Evolutionary conservation across 257 asterid genomes (phyloP).

Genomic region (Fraxinus quadrangulata): DNA sequence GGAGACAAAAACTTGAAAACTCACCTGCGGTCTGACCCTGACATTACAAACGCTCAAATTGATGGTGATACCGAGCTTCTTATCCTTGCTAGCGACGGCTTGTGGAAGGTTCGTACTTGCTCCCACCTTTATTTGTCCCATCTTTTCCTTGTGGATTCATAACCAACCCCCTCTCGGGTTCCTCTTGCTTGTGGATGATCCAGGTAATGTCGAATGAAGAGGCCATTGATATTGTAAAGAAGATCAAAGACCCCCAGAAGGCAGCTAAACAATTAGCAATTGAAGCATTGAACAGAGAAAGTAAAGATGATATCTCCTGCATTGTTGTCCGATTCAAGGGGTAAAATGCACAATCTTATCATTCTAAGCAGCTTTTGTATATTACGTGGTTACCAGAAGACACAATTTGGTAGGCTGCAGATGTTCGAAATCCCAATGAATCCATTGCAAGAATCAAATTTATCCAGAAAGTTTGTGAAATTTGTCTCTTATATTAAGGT

Average conservation of each 20-base stretch:
- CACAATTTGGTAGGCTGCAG: slow-evolving; percentile 19
- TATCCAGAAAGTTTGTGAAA: slow-evolving; percentile 21
- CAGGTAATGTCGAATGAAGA: slow-evolving; percentile 96
- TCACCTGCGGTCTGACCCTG: slow-evolving; percentile 82
- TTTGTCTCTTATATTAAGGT: slow-evolving; percentile 27
- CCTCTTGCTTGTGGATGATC: slow-evolving; percentile 5
- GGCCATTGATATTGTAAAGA: slow-evolving; percentile 76
- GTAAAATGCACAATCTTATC: slow-evolving; percentile 21
- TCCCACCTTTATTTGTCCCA: background rate
- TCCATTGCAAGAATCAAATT: slow-evolving; percentile 18
- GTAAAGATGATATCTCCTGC: slow-evolving; percentile 94
- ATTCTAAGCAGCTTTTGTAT: slow-evolving; percentile 35
- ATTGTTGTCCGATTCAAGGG: slow-evolving; percentile 71
- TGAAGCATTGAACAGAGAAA: slow-evolving; percentile 78
- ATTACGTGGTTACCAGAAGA: slow-evolving; percentile 26
- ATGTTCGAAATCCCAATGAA: slow-evolving; percentile 29
- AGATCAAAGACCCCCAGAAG: slow-evolving; percentile 77
- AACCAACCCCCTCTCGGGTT: background rate
- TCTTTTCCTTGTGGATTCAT: background rate
- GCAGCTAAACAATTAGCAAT: slow-evolving; percentile 76
- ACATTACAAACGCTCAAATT: slow-evolving; percentile 55
- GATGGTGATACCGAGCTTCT: slow-evolving; percentile 63
- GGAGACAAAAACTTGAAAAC: slow-evolving; percentile 88
- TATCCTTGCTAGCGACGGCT: slow-evolving; percentile 91
- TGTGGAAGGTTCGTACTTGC: slow-evolving; percentile 70